Evolutionary conservation across 2,329 filamentous ascomycete genomes (phyloP).

Genomic region (Anisogramma anomala): DNA sequence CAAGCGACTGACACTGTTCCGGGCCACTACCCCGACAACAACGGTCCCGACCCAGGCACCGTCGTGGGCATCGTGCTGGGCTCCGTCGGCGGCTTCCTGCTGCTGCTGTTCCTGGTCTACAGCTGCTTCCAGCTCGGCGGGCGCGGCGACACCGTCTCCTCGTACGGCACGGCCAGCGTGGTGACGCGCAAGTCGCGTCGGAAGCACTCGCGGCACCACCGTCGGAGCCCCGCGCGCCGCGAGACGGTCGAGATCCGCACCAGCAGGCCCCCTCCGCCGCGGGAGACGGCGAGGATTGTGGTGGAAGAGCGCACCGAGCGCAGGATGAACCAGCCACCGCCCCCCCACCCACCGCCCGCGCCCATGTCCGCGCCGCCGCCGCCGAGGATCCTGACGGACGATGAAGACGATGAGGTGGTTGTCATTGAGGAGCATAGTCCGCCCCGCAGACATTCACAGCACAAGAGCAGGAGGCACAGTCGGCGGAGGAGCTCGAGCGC

Average conservation of each 20-base stretch:
- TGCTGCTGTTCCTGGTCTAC: conserved; percentile 25
- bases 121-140: conserved; percentile 22
- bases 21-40: conserved; percentile 19
- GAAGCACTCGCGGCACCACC: conserved; percentile 15
- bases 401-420: conserved; percentile 23
- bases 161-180: conserved; percentile 17
- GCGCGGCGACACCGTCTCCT: conserved; percentile 12
- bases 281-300: conserved; percentile 18
- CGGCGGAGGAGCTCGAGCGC: conserved; percentile 18
- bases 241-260: conserved; percentile 22
- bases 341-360: conserved; percentile 6
- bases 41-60: conserved; percentile 23
- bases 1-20: conserved; percentile 21
- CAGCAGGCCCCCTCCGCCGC: conserved; percentile 5
- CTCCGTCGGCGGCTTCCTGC: conserved; percentile 32
- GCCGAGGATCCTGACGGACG: conserved; percentile 16
- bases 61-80: conserved; percentile 30
- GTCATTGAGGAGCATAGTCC: conserved; percentile 25
- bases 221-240: conserved; percentile 12
- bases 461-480: conserved; percentile 16
- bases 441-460: conserved; percentile 16
- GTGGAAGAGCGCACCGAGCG: conserved; percentile 19
- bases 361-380: conserved; percentile 11
- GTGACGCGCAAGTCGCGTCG: conserved; percentile 17
- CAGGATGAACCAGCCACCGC: conserved; percentile 12